Evolutionary conservation across 75 land plant genomes (phyloP).

Genomic region (Cunninghamia lanceolata): DNA sequence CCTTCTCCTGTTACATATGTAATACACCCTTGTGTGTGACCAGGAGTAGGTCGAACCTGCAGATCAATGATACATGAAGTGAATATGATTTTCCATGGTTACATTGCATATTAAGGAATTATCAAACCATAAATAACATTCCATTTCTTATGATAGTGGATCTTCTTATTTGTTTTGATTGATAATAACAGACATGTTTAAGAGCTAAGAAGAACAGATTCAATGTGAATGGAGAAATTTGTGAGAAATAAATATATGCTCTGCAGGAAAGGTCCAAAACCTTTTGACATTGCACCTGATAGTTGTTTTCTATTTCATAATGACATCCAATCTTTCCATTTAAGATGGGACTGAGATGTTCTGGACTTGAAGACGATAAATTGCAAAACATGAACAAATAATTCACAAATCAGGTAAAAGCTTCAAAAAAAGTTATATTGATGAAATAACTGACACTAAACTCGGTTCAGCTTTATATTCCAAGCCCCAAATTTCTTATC

Average conservation of each 20-base stretch:
- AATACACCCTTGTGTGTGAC: constrained; percentile 94
- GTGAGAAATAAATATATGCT: neutral
- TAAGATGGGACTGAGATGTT: neutral
- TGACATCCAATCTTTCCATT: neutral
- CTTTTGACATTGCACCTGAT: neutral
- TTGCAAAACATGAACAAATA: neutral
- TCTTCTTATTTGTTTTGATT: neutral
- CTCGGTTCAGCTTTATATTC: neutral
- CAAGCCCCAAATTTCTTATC: neutral
- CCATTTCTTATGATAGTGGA: neutral
- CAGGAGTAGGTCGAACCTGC: constrained; percentile 97
- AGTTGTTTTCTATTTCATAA: neutral
- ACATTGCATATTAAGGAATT: neutral
- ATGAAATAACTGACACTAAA: neutral
- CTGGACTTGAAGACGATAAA: neutral
- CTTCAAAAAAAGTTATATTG: neutral
- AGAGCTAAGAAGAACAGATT: neutral
- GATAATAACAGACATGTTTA: neutral
- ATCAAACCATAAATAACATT: neutral
- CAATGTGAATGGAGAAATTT: neutral
- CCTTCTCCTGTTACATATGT: constrained; percentile 98
- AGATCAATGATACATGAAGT: constrained; percentile 3
- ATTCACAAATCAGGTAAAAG: neutral
- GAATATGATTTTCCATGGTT: neutral
- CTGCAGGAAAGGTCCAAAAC: neutral